Conservation (phyloP, 2,329 filamentous ascomycete genomes). For the Fusarium sulawesiense region DNA sequence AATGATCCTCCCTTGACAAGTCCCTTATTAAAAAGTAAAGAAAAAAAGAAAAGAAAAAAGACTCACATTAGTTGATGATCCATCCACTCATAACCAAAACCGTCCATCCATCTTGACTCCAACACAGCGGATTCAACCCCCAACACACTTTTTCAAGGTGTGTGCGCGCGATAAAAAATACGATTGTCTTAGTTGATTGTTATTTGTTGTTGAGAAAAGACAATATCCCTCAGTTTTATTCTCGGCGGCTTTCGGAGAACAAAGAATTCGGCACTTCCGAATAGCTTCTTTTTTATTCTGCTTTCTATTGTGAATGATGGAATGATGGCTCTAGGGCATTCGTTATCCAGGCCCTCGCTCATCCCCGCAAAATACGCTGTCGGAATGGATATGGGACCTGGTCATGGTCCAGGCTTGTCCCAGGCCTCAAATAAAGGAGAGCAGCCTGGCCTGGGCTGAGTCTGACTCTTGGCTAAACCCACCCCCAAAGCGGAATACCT, state of each 20-base stretch:
- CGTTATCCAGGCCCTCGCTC: conserved; percentile 25
- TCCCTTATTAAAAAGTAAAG: background rate
- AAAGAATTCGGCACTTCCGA: conserved; percentile 26
- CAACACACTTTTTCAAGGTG: conserved; percentile 11
- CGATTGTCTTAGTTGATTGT: background rate
- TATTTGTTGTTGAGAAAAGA: background rate
- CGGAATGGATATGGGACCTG: conserved; percentile 26
- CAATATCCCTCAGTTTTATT: background rate
- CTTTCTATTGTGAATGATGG: background rate
- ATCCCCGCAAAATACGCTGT: conserved; percentile 34
- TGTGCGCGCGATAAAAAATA: conserved; percentile 19
- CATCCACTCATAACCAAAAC: conserved; percentile 26
- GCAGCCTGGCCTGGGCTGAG: conserved; percentile 2
- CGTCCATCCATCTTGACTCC: conserved; percentile 42
- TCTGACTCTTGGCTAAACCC: conserved; percentile 18
- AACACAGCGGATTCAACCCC: conserved; percentile 35
- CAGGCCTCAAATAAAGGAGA: conserved; percentile 25
- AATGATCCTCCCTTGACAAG: conserved; percentile 16
- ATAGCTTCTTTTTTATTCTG: background rate
- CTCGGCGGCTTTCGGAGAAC: conserved; percentile 11
- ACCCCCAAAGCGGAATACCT: conserved; percentile 26
- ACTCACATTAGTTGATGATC: conserved; percentile 9
- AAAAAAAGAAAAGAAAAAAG: conserved; percentile 12
- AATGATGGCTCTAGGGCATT: conserved; percentile 23
- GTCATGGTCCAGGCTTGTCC: conserved; percentile 2